Evolutionary conservation across 352 stramenopile genomes (phyloP).

Genomic region (Phytophthora agathidicida): DNA sequence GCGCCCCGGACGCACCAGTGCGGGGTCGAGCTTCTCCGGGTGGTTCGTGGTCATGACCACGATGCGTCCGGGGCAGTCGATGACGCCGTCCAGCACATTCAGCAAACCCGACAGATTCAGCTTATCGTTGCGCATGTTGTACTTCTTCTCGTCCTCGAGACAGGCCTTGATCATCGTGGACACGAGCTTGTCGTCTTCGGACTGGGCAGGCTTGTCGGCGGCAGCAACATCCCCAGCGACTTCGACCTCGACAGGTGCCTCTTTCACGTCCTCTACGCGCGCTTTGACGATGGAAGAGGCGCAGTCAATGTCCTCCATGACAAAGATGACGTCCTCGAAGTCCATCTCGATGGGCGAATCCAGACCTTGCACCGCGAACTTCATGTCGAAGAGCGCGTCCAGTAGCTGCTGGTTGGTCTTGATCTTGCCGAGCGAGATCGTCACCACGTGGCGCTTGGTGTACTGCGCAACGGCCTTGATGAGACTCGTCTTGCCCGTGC

Average conservation of each 20-base stretch:
- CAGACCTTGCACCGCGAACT: slow-evolving; percentile 62
- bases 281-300: slow-evolving; percentile 75
- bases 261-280: slow-evolving; percentile 46
- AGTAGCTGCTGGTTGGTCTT: slow-evolving; percentile 85
- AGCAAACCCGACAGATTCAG: slow-evolving; percentile 85
- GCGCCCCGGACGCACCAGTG: slow-evolving; percentile 88
- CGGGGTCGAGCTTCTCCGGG: slow-evolving; percentile 90
- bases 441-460: slow-evolving; percentile 79
- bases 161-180: slow-evolving; percentile 42
- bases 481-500: slow-evolving; percentile 91
- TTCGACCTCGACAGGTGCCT: slow-evolving; percentile 37
- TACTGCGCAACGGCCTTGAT: slow-evolving; percentile 89
- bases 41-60: slow-evolving; percentile 94
- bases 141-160: slow-evolving; percentile 35
- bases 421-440: slow-evolving; percentile 77
- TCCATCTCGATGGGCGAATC: slow-evolving; percentile 69
- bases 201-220: slow-evolving; percentile 8
- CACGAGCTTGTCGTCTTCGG: slow-evolving; percentile 38
- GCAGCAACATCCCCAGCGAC: neutral
- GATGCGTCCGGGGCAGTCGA: slow-evolving; percentile 88
- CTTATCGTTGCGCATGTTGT: slow-evolving; percentile 45
- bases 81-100: slow-evolving; percentile 91
- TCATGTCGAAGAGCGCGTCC: slow-evolving; percentile 82
- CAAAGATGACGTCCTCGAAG: slow-evolving; percentile 90
- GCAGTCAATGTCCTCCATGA: slow-evolving; percentile 92